Percentiles rank a stretch among this genome's conserved stretches.
Conservation (phyloP, 2,329 filamentous ascomycete species). For the Diplodia corticola region DNA sequence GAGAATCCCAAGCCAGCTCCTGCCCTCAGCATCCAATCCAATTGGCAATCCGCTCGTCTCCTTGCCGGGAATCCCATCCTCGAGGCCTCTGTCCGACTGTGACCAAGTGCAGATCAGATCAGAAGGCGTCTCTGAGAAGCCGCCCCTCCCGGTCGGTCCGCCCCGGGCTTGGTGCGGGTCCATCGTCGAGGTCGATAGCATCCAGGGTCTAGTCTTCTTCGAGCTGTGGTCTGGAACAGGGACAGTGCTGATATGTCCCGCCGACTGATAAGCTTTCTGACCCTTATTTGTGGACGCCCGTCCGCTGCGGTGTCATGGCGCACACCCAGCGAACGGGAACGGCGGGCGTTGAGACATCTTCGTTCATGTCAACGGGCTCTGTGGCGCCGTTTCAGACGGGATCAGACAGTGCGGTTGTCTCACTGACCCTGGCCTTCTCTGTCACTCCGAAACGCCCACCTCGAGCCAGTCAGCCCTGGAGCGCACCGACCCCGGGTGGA, state of each 20-base stretch:
- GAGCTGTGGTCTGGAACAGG: constrained; percentile 9
- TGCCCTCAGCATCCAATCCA: not conserved
- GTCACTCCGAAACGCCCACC: not conserved
- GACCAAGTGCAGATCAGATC: not conserved
- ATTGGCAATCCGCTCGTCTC: not conserved
- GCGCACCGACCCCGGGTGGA: constrained; percentile 11
- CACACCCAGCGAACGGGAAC: not conserved
- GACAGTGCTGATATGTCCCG: not conserved
- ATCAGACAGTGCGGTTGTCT: not conserved
- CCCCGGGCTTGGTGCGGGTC: not conserved
- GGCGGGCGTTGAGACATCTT: not conserved
- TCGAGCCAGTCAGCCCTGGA: not conserved
- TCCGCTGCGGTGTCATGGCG: not conserved
- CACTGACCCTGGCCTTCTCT: not conserved
- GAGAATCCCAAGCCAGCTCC: not conserved
- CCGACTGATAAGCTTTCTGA: constrained; percentile 11
- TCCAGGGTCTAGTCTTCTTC: not conserved
- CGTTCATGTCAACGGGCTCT: not conserved
- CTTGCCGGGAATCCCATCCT: not conserved
- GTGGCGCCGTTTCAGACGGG: not conserved
- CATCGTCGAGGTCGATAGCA: not conserved
- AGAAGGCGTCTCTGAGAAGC: not conserved
- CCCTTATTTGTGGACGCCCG: not conserved
- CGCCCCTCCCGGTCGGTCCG: constrained; percentile 8
- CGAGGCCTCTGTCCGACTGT: not conserved